Evolutionary conservation across 176 grass and related monocot genomes (phyloP).

Genomic region (Aegilops umbellulata): DNA sequence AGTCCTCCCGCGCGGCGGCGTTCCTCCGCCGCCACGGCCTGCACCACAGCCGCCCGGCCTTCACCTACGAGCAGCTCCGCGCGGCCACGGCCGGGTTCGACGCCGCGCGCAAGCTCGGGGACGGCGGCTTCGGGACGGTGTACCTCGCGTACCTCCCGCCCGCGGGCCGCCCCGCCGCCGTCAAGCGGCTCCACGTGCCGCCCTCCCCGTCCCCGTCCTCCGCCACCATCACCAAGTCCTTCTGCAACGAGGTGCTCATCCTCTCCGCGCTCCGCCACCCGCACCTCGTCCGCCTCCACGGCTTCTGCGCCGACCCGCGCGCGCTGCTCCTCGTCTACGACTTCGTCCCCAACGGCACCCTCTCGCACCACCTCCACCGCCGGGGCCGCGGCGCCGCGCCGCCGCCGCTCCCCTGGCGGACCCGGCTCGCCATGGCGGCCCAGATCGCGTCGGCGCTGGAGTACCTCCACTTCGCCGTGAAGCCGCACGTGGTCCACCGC

Average conservation of each 20-base stretch:
- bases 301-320: constrained; percentile 87
- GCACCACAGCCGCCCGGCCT: constrained; percentile 57
- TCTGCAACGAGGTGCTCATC: constrained; percentile 95
- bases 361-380: constrained; percentile 90
- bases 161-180: constrained; percentile 57
- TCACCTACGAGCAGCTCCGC: constrained; percentile 79
- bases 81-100: constrained; percentile 73
- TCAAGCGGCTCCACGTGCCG: constrained; percentile 78
- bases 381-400: not conserved
- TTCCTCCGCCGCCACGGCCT: constrained; percentile 66
- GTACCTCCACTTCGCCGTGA: constrained; percentile 87
- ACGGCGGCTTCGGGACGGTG: constrained; percentile 83
- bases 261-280: constrained; percentile 90
- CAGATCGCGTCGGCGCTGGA: constrained; percentile 92
- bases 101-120: constrained; percentile 64
- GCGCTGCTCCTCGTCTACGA: constrained; percentile 92
- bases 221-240: constrained; percentile 68
- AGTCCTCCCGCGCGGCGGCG: constrained; percentile 46
- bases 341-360: constrained; percentile 93
- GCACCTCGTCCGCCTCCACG: constrained; percentile 87
- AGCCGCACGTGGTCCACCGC: constrained; percentile 91
- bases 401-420: constrained; percentile 57
- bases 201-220: constrained; percentile 49
- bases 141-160: constrained; percentile 62
- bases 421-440: constrained; percentile 73